These are phyloP conservation scores for Gnaphalium uliginosum DNA, from an alignment of 129 eudicot species.

Conservation along the genomic window DNA sequence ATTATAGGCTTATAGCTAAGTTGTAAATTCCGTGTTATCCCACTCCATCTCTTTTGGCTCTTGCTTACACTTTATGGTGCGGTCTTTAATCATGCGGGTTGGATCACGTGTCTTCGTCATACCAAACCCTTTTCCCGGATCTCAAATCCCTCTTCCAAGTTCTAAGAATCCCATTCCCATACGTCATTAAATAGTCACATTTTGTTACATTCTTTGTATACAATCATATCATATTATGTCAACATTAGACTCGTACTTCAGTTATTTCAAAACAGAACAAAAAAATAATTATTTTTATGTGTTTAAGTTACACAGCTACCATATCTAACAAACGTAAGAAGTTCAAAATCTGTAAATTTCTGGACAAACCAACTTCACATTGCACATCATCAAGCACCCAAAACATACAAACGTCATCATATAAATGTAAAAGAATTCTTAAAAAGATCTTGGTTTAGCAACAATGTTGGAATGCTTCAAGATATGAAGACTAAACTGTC, in stretches of 20 bases:
- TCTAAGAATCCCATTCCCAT: neutral
- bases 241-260: no score
- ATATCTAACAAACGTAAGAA: neutral
- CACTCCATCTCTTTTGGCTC: no score
- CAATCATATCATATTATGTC: no score
- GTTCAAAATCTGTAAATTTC: slow-evolving; percentile 13
- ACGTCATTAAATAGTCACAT: neutral
- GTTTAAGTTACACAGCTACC: neutral
- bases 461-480: slow-evolving; percentile 45
- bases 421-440: neutral
- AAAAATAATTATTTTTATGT: no score
- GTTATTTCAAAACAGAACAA: no score
- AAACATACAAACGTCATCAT: slow-evolving; percentile 14
- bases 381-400: slow-evolving; percentile 24
- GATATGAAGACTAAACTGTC: slow-evolving; percentile 44
- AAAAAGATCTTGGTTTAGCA: slow-evolving; percentile 38
- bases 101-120: neutral
- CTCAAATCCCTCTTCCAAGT: neutral
- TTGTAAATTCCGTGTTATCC: no score
- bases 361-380: slow-evolving; percentile 21
- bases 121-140: neutral
- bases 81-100: slow-evolving; percentile 1
- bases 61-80: neutral
- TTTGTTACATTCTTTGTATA: no score
- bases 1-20: no score